Evolutionary conservation across 768 basidiomycete species (phyloP).

Genomic region (Ramaria sp.): DNA sequence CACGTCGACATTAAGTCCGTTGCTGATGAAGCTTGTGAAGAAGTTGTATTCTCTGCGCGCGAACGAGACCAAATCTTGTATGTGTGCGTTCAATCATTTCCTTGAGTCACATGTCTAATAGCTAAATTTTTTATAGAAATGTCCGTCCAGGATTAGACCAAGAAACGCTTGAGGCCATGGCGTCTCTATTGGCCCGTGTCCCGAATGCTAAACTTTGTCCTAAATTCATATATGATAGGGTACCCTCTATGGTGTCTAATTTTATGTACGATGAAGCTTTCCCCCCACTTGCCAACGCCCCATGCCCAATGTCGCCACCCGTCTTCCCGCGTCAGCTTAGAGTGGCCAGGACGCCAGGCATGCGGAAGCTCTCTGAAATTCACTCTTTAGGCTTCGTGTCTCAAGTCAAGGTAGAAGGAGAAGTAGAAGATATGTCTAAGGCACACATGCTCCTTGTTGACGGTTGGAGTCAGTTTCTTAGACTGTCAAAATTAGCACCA

Average conservation of each 20-base stretch:
- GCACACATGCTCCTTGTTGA: slow-evolving; percentile 48
- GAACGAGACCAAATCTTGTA: slow-evolving; percentile 32
- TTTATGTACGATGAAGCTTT: slow-evolving; percentile 25
- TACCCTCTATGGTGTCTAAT: slow-evolving; percentile 12
- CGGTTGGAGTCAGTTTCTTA: slow-evolving; percentile 48
- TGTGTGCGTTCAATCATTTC: slow-evolving; percentile 11
- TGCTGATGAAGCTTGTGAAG: slow-evolving; percentile 21
- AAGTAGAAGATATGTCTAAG: slow-evolving; percentile 33
- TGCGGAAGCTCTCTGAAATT: slow-evolving; percentile 18
- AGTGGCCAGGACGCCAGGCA: slow-evolving; percentile 3
- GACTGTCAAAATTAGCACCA: not conserved
- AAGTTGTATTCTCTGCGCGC: slow-evolving; percentile 17
- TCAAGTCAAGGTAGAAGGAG: slow-evolving; percentile 23
- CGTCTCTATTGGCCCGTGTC: slow-evolving; percentile 20
- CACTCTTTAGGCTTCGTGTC: slow-evolving; percentile 18
- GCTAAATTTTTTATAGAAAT: slow-evolving; percentile 16
- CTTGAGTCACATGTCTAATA: too few species aligned
- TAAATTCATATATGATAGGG: slow-evolving; percentile 12
- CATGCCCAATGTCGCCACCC: slow-evolving; percentile 28
- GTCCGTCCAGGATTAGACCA: slow-evolving; percentile 22
- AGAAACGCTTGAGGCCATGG: slow-evolving; percentile 16
- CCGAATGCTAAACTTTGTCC: slow-evolving; percentile 9
- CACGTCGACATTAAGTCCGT: slow-evolving; percentile 18
- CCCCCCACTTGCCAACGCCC: slow-evolving; percentile 11
- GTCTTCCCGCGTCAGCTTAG: slow-evolving; percentile 32